phyloP scores from a whole-genome alignment of 2,329 filamentous ascomycete genomes.

The Camillea tinctor region DNA sequence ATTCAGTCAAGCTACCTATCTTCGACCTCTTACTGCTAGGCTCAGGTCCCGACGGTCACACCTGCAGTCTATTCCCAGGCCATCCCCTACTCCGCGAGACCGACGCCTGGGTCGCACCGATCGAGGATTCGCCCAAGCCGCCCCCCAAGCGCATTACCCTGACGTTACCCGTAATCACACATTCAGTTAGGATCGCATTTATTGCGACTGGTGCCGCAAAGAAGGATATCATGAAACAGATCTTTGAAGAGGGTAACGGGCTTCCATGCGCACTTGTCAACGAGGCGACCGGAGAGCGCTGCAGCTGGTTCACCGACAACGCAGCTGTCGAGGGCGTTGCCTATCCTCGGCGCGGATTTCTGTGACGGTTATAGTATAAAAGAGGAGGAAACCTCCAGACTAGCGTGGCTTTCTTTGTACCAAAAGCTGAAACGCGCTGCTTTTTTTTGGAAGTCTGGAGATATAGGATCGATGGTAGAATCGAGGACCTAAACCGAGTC shows the following conservation, averaged over 20 bases:
- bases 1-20: conserved; percentile 90
- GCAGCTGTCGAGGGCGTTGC: conserved; percentile 81
- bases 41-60: conserved; percentile 94
- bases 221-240: conserved; percentile 87
- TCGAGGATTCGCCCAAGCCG: conserved; percentile 92
- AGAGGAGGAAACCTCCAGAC: neutral
- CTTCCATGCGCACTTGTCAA: conserved; percentile 90
- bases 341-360: conserved; percentile 72
- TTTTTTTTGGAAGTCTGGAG: neutral
- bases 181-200: conserved; percentile 84
- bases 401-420: neutral
- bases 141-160: conserved; percentile 88
- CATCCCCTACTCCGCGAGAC: conserved; percentile 83
- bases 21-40: conserved; percentile 94
- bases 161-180: conserved; percentile 84
- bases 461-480: neutral
- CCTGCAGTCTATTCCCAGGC: conserved; percentile 91
- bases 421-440: neutral
- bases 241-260: conserved; percentile 80
- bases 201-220: conserved; percentile 88
- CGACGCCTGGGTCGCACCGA: conserved; percentile 87
- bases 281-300: conserved; percentile 75
- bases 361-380: conserved; percentile 33
- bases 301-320: conserved; percentile 93
- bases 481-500: neutral